phyloP scores from a whole-genome alignment of 2,329 filamentous ascomycete genomes.

The Beauveria varroae region DNA sequence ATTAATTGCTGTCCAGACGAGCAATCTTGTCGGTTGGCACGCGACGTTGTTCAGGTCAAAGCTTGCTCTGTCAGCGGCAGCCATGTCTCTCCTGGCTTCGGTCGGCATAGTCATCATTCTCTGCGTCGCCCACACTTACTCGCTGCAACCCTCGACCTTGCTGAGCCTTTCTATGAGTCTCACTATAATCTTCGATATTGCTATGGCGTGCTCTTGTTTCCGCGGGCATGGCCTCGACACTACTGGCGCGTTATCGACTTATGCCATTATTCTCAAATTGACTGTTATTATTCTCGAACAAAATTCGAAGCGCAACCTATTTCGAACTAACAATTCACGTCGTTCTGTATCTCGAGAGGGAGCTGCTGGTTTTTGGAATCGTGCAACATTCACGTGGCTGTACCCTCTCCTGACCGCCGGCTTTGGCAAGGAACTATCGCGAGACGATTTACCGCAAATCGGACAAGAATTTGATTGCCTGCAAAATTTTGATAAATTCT shows the following conservation, averaged over 20 bases:
- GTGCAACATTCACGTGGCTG: conserved; percentile 2
- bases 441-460: neutral
- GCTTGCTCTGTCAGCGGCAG: neutral
- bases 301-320: conserved; percentile 18
- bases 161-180: conserved; percentile 24
- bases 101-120: conserved; percentile 17
- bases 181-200: conserved; percentile 26
- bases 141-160: conserved; percentile 24
- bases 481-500: neutral
- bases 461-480: neutral
- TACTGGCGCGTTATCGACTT: conserved; percentile 21
- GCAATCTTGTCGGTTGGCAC: neutral
- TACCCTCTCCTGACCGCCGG: neutral
- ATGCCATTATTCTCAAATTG: conserved; percentile 20
- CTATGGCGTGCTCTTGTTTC: conserved; percentile 25
- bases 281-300: conserved; percentile 25
- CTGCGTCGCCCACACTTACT: conserved; percentile 25
- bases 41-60: neutral
- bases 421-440: neutral
- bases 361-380: neutral
- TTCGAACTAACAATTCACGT: neutral
- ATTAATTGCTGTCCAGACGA: neutral
- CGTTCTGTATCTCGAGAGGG: neutral
- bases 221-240: conserved; percentile 17
- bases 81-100: neutral